Evolutionary conservation across 208 protist genomes (phyloP), one percentile per base, ranked within the genome.

Genomic region (Leishmania gerbilli): DNA sequence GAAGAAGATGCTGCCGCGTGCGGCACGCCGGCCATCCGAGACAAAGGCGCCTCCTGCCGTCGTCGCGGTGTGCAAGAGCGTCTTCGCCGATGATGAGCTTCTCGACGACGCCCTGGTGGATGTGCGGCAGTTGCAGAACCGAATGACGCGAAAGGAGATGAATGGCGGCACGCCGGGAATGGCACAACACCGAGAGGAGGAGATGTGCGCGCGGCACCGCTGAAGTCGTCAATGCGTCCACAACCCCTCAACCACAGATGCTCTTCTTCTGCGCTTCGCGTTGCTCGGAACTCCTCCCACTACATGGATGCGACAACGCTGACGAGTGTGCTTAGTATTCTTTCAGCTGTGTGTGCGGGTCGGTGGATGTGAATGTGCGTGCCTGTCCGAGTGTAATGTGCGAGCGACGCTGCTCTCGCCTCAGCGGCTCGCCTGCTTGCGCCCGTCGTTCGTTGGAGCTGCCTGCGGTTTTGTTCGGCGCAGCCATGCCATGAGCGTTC

Each of bases 141-240:
- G 24, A 47, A 71, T 40, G 4, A 37, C 49, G 58, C 42, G 67
- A 27, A 65, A 83, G 21, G 79, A 76, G 55, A 51, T 76, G 49
- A 82, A 83, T 56, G 79, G 56, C 19, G 55, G 45, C 8, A 83
- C 83, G n/a, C 74, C 67, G 11, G 83, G 75, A 40, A n/a, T 76
- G 65, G 40, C n/a, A 24, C 68, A 37, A 21, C 72, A 65, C 31
- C 74, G 83, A 37, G 67, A 71, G 34, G 68, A 74, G 31, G 75
- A 74, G 8, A 69, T 71, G 15, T 5, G 40, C 2, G 15, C 65
- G 42, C 55, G 56, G 15, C 74, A 21, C 69, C 24, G 13, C 3
- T 55, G 42, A 71, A 53, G 27, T 31, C 27, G 4, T 37, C 68
- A 74, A 11, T 6, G 27, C 11, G 19, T 9, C 19, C 55, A 53